Conservation (phyloP, 2,329 filamentous ascomycete species). For the Hypoxylon sp. region DNA sequence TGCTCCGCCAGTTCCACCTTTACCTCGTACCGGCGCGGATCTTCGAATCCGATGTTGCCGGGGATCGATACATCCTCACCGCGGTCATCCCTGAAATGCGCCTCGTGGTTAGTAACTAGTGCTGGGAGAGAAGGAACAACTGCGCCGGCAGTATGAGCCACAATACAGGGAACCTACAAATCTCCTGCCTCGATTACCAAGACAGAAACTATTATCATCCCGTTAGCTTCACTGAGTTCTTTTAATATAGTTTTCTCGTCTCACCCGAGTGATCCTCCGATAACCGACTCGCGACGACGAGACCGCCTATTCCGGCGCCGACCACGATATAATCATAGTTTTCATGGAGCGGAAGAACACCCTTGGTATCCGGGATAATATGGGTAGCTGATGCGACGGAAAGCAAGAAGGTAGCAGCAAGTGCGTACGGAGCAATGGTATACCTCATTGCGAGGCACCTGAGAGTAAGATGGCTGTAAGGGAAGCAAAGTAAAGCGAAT, state of each 20-base stretch:
- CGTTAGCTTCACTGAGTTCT: slow-evolving; percentile 22
- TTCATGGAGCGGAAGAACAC: slow-evolving; percentile 26
- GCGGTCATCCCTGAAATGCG: slow-evolving; percentile 43
- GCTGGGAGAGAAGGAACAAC: neutral
- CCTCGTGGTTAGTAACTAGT: slow-evolving; percentile 27
- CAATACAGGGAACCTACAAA: slow-evolving; percentile 37
- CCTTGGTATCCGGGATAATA: slow-evolving; percentile 27
- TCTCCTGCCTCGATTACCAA: slow-evolving; percentile 47
- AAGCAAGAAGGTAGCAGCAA: slow-evolving; percentile 29
- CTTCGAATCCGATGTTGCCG: slow-evolving; percentile 44
- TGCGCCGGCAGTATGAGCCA: too few relatives aligned
- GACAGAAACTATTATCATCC: slow-evolving; percentile 41
- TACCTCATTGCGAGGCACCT: slow-evolving; percentile 9
- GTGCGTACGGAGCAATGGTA: slow-evolving; percentile 6
- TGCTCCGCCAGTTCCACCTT: slow-evolving; percentile 50
- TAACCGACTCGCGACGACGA: slow-evolving; percentile 46
- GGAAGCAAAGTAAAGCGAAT: neutral
- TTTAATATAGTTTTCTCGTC: neutral
- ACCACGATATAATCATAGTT: slow-evolving; percentile 47
- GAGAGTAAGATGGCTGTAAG: neutral
- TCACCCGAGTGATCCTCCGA: slow-evolving; percentile 43
- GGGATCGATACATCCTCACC: slow-evolving; percentile 45
- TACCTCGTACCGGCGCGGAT: slow-evolving; percentile 47
- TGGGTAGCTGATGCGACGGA: slow-evolving; percentile 24
- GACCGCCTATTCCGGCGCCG: slow-evolving; percentile 46